Percentiles rank a stretch among this genome's conserved stretches.
phyloP scores from a whole-genome alignment of 2,329 filamentous ascomycete species.

The Fulvia fulva region DNA sequence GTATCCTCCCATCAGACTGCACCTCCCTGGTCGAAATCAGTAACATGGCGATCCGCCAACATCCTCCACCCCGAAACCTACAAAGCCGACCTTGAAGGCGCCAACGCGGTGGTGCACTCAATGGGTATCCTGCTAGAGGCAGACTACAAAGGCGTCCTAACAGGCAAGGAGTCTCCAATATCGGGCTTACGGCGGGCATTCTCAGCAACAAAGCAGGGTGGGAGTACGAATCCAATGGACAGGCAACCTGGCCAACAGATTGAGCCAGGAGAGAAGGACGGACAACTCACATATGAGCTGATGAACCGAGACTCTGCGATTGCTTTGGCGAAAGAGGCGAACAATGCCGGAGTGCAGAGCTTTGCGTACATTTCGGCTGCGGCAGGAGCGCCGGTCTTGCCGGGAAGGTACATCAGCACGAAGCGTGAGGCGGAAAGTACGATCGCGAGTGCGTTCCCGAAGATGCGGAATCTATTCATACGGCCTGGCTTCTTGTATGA shows the following conservation, averaged over 20 bases:
- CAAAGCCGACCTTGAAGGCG: slow-evolving; percentile 66
- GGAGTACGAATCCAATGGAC: slow-evolving; percentile 64
- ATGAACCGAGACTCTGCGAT: slow-evolving; percentile 95
- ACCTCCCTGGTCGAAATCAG: slow-evolving; percentile 75
- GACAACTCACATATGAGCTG: slow-evolving; percentile 87
- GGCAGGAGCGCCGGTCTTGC: slow-evolving; percentile 78
- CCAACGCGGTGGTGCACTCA: slow-evolving; percentile 84
- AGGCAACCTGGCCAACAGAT: slow-evolving; percentile 57
- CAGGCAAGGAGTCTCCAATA: slow-evolving; percentile 77
- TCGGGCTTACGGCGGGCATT: slow-evolving; percentile 76
- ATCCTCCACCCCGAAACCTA: slow-evolving; percentile 81
- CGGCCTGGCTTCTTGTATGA: slow-evolving; percentile 90
- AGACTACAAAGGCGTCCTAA: slow-evolving; percentile 91
- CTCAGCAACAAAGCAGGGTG: slow-evolving; percentile 57
- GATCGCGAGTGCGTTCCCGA: slow-evolving; percentile 68
- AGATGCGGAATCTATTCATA: slow-evolving; percentile 75
- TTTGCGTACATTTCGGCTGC: slow-evolving; percentile 91
- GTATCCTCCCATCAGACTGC: slow-evolving; percentile 67
- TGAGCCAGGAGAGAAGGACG: slow-evolving; percentile 61
- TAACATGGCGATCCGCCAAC: slow-evolving; percentile 85
- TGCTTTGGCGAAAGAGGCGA: slow-evolving; percentile 73
- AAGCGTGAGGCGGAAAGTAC: slow-evolving; percentile 85
- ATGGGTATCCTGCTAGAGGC: slow-evolving; percentile 96
- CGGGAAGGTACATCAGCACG: slow-evolving; percentile 79
- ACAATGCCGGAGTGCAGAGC: slow-evolving; percentile 57